phyloP scores from a whole-genome alignment of 306 rosid genomes.

The Neltuma alba region DNA sequence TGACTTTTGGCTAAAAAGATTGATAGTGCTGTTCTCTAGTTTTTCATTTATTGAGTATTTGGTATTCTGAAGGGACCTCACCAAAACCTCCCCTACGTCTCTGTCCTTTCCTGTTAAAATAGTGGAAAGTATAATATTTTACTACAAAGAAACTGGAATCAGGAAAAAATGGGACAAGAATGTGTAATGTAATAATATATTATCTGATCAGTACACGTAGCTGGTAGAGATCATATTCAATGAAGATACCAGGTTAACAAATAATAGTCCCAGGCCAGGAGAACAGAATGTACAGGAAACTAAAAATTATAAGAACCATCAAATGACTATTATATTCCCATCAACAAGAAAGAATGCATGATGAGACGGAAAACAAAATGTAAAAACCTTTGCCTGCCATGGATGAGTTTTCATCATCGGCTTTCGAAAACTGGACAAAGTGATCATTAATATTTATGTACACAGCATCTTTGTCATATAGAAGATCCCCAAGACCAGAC shows the following conservation, averaged over 20 bases:
- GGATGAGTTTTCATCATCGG: constrained; percentile 58
- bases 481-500: constrained; percentile 97
- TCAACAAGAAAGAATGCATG: constrained; percentile 28
- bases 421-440: constrained; percentile 78
- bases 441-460: constrained; percentile 89
- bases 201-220: constrained; percentile 8
- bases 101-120: constrained; percentile 62
- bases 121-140: constrained; percentile 8
- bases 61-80: constrained; percentile 80
- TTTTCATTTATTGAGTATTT: constrained; percentile 83
- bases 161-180: constrained; percentile 8
- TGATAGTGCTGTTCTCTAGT: constrained; percentile 67
- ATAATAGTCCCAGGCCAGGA: constrained; percentile 17
- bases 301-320: constrained; percentile 7
- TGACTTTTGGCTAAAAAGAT: constrained; percentile 56
- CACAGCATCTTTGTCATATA: constrained; percentile 94
- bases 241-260: not conserved
- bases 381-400: constrained; percentile 56
- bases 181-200: constrained; percentile 10
- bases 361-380: constrained; percentile 12
- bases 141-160: constrained; percentile 24
- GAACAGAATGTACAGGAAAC: constrained; percentile 12
- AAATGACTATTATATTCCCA: constrained; percentile 23
- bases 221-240: not conserved
- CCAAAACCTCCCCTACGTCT: constrained; percentile 83